phyloP scores from a whole-genome alignment of 1,284 basidiomycete species.

The Fomes fomentarius region DNA sequence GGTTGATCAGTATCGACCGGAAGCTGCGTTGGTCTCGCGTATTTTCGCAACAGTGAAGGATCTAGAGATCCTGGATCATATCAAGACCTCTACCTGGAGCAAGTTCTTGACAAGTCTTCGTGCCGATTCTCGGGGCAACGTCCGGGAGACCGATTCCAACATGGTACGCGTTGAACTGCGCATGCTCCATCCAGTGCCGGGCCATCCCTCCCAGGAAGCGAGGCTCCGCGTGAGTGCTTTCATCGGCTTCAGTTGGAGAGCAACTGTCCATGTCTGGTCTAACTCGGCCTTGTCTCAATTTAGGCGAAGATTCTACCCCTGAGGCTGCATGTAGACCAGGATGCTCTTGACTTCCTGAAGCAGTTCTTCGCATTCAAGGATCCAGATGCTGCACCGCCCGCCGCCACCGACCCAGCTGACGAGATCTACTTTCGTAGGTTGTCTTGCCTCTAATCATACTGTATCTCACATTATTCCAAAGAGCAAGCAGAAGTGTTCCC shows the following conservation, averaged over 20 bases:
- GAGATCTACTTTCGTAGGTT: constrained; percentile 78
- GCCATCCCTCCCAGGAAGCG: constrained; percentile 74
- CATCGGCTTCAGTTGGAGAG: no score
- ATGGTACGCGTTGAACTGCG: constrained; percentile 91
- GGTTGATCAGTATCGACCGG: constrained; percentile 64
- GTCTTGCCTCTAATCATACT: not conserved
- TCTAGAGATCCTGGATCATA: constrained; percentile 93
- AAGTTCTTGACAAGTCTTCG: constrained; percentile 91
- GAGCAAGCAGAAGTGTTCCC: constrained; percentile 92
- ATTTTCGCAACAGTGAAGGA: constrained; percentile 69
- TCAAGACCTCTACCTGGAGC: constrained; percentile 98
- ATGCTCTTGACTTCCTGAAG: constrained; percentile 97
- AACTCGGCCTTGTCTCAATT: not conserved
- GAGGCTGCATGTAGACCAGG: constrained; percentile 95
- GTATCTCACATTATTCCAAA: constrained; percentile 32
- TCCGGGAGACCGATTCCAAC: constrained; percentile 86
- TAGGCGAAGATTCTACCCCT: constrained; percentile 90
- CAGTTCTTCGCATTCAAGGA: constrained; percentile 92
- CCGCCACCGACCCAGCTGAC: constrained; percentile 38
- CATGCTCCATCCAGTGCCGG: constrained; percentile 71
- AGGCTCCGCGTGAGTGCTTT: constrained; percentile 70
- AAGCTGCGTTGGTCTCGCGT: constrained; percentile 63
- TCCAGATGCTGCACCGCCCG: constrained; percentile 44
- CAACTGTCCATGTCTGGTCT: not conserved
- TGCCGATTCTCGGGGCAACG: constrained; percentile 81